Conservation (phyloP, 2,329 filamentous ascomycete genomes). For the Diaporthe eres region DNA sequence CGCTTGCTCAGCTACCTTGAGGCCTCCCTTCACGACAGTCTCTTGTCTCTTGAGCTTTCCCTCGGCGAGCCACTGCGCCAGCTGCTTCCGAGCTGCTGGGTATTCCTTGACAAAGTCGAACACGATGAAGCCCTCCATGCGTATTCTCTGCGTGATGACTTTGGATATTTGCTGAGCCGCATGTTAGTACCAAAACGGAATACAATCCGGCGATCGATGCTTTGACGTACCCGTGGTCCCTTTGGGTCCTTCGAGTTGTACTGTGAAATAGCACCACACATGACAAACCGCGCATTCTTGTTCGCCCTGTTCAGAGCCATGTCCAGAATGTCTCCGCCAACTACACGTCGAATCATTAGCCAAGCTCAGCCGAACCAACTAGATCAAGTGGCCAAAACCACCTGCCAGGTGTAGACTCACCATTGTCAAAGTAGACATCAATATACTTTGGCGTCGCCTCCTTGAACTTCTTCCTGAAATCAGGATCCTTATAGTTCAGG, state of each 20-base stretch:
- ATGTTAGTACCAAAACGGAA: not conserved
- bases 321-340: slow-evolving; percentile 80
- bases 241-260: slow-evolving; percentile 40
- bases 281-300: slow-evolving; percentile 74
- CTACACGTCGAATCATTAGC: slow-evolving; percentile 47
- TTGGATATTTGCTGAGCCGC: slow-evolving; percentile 39
- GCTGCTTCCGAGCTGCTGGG: slow-evolving; percentile 68
- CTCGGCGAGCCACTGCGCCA: slow-evolving; percentile 76
- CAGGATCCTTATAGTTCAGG: slow-evolving; percentile 77
- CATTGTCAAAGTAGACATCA: slow-evolving; percentile 82
- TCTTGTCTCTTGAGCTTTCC: slow-evolving; percentile 81
- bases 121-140: slow-evolving; percentile 80
- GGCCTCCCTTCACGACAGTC: slow-evolving; percentile 77
- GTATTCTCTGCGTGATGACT: slow-evolving; percentile 41
- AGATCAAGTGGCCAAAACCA: not conserved
- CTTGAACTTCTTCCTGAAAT: slow-evolving; percentile 73
- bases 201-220: too few relatives aligned
- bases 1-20: slow-evolving; percentile 73
- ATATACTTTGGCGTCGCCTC: slow-evolving; percentile 71
- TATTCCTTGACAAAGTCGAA: slow-evolving; percentile 76
- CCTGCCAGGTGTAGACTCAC: slow-evolving; percentile 36
- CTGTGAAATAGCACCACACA: slow-evolving; percentile 68
- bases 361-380: not conserved
- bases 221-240: slow-evolving; percentile 32
- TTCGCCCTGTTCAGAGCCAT: slow-evolving; percentile 74